Base-by-base conservation (phyloP, 352 stramenopile species). In the Phytophthora pseudosyringae region DNA sequence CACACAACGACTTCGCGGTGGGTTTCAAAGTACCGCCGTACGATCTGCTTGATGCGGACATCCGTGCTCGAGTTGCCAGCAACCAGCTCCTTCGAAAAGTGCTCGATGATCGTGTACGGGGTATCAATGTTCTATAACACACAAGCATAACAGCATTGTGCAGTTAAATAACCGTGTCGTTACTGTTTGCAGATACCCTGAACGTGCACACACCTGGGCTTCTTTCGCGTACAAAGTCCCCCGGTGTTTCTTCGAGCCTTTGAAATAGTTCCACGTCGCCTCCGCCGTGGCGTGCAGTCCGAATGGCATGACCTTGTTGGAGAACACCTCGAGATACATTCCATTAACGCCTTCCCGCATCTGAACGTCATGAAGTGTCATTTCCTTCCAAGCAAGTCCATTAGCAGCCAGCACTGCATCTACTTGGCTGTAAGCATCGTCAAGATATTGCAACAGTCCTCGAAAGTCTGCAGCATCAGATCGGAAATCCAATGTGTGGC, bases 1-100 rank as follows among this genome's bases (percentile, higher is more conserved):
- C 80, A 91, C 3, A 88, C 73, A 16, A 89, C 77, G 39, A 91
- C 54, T 40, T 87, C 67, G 45, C 82, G 80, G 26, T 87, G 74
- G n/a, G 73, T 29, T 52, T 89, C 80, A 6, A 86, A 71, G 66
- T 84, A 88, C 4, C 82, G 78, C 2, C 78, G 78, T n/a, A 88
- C 44, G 51, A 91, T 76, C 45, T 89, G 78, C 59, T 87, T 78
- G 21, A 87, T 75, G 12, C 71, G 72, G 48, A 89, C 82, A 41
- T 81, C 64, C 1, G 74, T 79, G 26, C 67, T 73, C 21, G 69
- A 88, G 59, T 76, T 78, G 44, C 81, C 81, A 8, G 65, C 76
- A 12, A 78, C 50, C 13, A 88, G 53, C 67, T 91, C 82, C n/a
- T 88, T 56, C 18, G 78, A 76, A 55, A 86, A 84, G 50, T 81